Evolutionary conservation across 2,329 filamentous ascomycete genomes (phyloP), one percentile per base, ranked within the genome.

Genomic region (Calonectria hongkongensis): DNA sequence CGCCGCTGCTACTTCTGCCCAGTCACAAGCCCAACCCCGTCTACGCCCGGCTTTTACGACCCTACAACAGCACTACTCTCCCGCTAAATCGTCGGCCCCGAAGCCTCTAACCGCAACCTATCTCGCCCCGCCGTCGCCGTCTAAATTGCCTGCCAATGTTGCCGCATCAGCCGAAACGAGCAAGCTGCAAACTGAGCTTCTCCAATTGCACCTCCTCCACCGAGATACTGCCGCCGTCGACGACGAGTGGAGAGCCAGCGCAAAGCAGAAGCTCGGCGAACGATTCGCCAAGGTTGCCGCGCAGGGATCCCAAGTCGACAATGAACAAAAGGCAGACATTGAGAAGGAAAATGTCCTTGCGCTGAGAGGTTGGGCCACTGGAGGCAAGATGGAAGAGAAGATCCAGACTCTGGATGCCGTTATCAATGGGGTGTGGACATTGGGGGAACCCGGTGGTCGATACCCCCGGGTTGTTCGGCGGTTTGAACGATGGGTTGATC

Each of bases 11-110:
- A 67, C 77, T 21, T 45, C 69, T 36, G 41, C 74, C 65, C 39
- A 58, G 28, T 68, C 73, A 60, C 79, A 74, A 68, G 74, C 78
- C 21, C 81, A 81, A 48, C 81, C 84, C 21, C 82, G 84, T n/a
- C 83, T 85, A 30, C 88, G 88, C 10, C 90, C 91, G 0, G 84
- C 88, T 58, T 93, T 93, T 82, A 89, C 87, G 60, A 92, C 89
- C 0, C 87, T 90, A 47, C 92, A 94, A 76, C 92, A 94, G 76
- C 91, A 93, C 83, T 93, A 90, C 84, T 92, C 90, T 33, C 92
- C 92, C 0, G 89, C 89, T 54, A 93, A 93, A 79, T 86, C 86
- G 4, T 84, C 87, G 10, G 87, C 89, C 0, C 90, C 92, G 0
- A 94, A 94, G 73, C 90, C 92, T 6, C 85, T 90, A n/a, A 89